These are phyloP conservation scores for Talaromyces sp. DNA, from an alignment of 2,329 filamentous ascomycete species.

Conservation along the genomic window DNA sequence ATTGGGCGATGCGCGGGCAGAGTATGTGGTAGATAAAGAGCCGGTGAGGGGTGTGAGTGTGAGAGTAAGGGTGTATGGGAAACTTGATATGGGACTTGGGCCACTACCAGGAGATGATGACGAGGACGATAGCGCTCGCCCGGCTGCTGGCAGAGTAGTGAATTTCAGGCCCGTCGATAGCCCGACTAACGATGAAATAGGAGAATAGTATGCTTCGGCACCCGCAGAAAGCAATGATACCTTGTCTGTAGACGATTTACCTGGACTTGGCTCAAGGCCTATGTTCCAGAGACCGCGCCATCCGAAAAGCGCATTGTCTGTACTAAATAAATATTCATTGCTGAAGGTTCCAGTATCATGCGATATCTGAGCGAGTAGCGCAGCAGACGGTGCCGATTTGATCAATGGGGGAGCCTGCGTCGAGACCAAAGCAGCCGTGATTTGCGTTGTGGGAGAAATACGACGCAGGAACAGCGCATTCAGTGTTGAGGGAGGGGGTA, in stretches of 20 bases:
- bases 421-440: constrained; percentile 62
- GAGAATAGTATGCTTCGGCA: constrained; percentile 91
- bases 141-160: constrained; percentile 66
- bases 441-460: constrained; percentile 68
- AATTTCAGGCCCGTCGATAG: constrained; percentile 86
- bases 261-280: constrained; percentile 52
- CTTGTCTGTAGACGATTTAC: constrained; percentile 12
- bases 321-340: constrained; percentile 84
- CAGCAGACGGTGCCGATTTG: constrained; percentile 42
- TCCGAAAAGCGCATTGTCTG: constrained; percentile 84
- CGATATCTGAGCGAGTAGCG: constrained; percentile 41
- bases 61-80: constrained; percentile 87
- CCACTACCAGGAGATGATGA: constrained; percentile 20
- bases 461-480: constrained; percentile 80
- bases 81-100: constrained; percentile 55
- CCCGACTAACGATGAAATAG: constrained; percentile 87
- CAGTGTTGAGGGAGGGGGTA: constrained; percentile 69
- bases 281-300: constrained; percentile 92
- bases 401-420: constrained; percentile 38
- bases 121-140: constrained; percentile 19
- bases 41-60: constrained; percentile 94
- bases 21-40: constrained; percentile 84
- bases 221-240: constrained; percentile 81
- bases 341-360: constrained; percentile 85
- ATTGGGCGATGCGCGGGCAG: constrained; percentile 76